Conservation (phyloP, 768 basidiomycete species). For the Tulasnella sp. region DNA sequence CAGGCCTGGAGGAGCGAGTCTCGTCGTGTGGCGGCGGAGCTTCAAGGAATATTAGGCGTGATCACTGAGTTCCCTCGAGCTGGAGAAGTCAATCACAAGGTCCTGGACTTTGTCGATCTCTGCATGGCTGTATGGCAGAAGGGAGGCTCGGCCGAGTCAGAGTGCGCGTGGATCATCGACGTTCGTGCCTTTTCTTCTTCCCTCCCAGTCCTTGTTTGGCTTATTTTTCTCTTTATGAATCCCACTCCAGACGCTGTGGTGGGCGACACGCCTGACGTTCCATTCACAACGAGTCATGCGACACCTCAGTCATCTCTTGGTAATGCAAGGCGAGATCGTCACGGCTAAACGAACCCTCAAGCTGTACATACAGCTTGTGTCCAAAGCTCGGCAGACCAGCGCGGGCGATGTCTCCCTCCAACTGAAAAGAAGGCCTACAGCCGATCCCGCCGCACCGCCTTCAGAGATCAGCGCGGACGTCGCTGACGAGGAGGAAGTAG, state of each 20-base stretch:
- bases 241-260: constrained; percentile 66
- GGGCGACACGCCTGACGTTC: constrained; percentile 89
- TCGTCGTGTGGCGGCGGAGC: constrained; percentile 56
- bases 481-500: constrained; percentile 20
- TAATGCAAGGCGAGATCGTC: constrained; percentile 44
- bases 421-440: constrained; percentile 23
- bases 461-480: constrained; percentile 16
- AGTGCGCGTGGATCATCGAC: constrained; percentile 71
- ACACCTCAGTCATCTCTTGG: constrained; percentile 68
- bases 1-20: constrained; percentile 53
- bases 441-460: constrained; percentile 19
- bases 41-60: constrained; percentile 52
- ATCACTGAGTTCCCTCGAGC: constrained; percentile 72
- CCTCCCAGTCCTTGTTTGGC: not conserved
- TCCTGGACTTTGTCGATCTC: constrained; percentile 74
- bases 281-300: constrained; percentile 79
- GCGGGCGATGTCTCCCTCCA: constrained; percentile 26
- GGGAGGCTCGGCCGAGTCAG: constrained; percentile 48
- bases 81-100: constrained; percentile 62
- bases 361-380: constrained; percentile 74
- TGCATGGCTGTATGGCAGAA: constrained; percentile 76
- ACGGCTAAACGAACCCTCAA: constrained; percentile 65
- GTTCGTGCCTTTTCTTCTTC: constrained; percentile 34
- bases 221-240: not conserved
- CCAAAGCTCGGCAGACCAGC: constrained; percentile 64